Evolutionary conservation across 805 yeast species (phyloP).

Genomic region (Sungouiella blattae): DNA sequence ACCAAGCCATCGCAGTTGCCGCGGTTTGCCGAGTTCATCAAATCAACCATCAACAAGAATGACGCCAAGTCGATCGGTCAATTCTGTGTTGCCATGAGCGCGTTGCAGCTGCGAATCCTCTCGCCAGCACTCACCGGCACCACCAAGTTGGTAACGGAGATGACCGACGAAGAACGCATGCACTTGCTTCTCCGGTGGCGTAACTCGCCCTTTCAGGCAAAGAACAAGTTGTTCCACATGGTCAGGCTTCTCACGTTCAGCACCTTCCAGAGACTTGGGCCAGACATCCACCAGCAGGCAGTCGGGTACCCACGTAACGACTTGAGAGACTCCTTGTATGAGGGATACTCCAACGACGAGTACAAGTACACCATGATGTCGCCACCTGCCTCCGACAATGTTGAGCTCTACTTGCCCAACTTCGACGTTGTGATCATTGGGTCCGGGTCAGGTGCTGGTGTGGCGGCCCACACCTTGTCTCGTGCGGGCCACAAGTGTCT

Average conservation of each 20-base stretch:
- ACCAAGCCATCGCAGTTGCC: constrained; percentile 30
- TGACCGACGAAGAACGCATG: constrained; percentile 31
- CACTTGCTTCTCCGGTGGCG: constrained; percentile 36
- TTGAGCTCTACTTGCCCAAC: constrained; percentile 33
- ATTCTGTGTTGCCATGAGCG: constrained; percentile 23
- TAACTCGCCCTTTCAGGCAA: constrained; percentile 33
- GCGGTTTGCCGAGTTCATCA: constrained; percentile 16
- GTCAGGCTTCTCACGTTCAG: constrained; percentile 22
- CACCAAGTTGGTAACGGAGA: constrained; percentile 31
- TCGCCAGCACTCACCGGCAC: constrained; percentile 32
- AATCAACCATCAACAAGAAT: constrained; percentile 11
- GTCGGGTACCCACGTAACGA: constrained; percentile 37
- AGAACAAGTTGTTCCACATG: constrained; percentile 33
- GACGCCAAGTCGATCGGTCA: constrained; percentile 17
- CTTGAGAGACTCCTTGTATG: constrained; percentile 24
- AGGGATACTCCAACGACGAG: constrained; percentile 19
- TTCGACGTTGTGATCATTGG: constrained; percentile 48
- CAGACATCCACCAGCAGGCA: constrained; percentile 33
- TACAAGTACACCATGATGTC: constrained; percentile 29
- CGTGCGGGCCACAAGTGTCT: constrained; percentile 41
- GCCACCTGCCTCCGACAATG: constrained; percentile 24
- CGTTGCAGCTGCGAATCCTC: constrained; percentile 27
- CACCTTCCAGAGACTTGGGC: constrained; percentile 25
- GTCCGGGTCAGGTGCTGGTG: constrained; percentile 54
- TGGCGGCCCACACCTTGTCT: constrained; percentile 45